Conservation (phyloP, 192 early-diverging fungal species). For the Funneliformis mosseae region DNA sequence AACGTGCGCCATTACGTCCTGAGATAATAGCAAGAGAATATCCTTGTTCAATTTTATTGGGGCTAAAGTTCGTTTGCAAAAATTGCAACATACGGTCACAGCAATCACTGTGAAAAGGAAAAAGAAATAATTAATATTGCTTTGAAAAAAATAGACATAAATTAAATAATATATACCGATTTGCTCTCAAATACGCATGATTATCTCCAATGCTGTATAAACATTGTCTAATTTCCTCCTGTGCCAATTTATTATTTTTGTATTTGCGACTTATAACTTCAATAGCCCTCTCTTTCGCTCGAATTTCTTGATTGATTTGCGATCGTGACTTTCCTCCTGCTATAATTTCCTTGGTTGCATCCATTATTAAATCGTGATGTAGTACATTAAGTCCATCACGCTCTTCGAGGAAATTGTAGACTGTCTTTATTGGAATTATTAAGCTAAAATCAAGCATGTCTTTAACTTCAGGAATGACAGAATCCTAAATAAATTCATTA, state of each 20-base stretch:
- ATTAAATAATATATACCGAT: constrained; percentile 51
- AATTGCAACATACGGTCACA: constrained; percentile 90
- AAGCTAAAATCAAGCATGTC: constrained; percentile 80
- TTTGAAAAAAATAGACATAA: background rate
- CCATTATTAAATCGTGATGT: constrained; percentile 75
- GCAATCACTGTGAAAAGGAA: constrained; percentile 69
- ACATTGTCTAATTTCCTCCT: constrained; percentile 78
- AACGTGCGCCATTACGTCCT: constrained; percentile 82
- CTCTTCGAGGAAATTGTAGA: constrained; percentile 74
- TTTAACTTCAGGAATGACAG: constrained; percentile 70
- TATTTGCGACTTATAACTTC: constrained; percentile 85
- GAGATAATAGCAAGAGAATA: constrained; percentile 80
- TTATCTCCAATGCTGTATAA: constrained; percentile 99
- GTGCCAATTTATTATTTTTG: constrained; percentile 48
- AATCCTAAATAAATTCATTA: constrained; percentile 52
- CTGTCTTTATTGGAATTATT: constrained; percentile 88
- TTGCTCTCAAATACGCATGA: constrained; percentile 87
- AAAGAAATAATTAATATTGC: background rate
- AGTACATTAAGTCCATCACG: constrained; percentile 68
- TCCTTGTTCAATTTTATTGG: constrained; percentile 60
- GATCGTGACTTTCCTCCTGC: constrained; percentile 63
- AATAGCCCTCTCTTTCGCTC: constrained; percentile 89
- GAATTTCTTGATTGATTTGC: constrained; percentile 83
- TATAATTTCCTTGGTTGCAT: constrained; percentile 76
- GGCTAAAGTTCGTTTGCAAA: constrained; percentile 71